Evolutionary conservation across 2,329 filamentous ascomycete species (phyloP), one percentile per base, ranked within the genome.

Genomic region (Colletotrichum karsti): DNA sequence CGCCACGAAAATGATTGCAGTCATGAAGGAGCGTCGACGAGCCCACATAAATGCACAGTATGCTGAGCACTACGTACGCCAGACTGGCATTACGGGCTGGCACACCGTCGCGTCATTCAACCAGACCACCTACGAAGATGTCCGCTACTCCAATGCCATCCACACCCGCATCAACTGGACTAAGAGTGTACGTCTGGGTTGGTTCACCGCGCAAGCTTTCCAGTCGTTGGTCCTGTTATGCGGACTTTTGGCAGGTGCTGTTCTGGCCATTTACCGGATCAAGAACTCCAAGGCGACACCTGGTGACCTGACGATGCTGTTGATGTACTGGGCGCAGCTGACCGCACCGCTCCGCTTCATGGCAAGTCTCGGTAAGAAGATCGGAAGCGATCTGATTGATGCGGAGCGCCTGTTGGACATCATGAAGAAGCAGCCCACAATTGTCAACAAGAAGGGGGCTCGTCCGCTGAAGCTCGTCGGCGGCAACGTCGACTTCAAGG

Each of bases 291-390:
- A 85, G 58, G 86, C 88, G 5, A 87, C 87, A 5, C 82, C 91
- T 10, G 91, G 91, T 62, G 85, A 91, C 70, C 93, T 94, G 72
- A 89, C 92, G 62, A 88, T 90, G 79, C 82, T 94, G 15, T 80
- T 93, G 67, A 91, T 90, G 59, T 94, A 93, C 77, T 93, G 93
- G 91, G 86, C 87, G 18, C 91, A 93, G 74, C 83, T 94, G 39
- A 91, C 91, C 48, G 86, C 87, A 2, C 92, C 92, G 2, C 83
- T 94, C 59, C 90, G 90, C 71, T 93, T 92, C 77, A 93, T 94
- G 74, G 85, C 87, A 7, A 80, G 81, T 18, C 78, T 90, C 28
- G 87, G 88, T 7, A 87, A 86, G 73, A 85, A 78, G 54, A 83
- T 90, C 69, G 87, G 86, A 63, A 82, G 84, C 69, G 84, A 88